Evolutionary conservation across 805 yeast genomes (phyloP).

Genomic region (Helenozyma baotianmanensis): DNA sequence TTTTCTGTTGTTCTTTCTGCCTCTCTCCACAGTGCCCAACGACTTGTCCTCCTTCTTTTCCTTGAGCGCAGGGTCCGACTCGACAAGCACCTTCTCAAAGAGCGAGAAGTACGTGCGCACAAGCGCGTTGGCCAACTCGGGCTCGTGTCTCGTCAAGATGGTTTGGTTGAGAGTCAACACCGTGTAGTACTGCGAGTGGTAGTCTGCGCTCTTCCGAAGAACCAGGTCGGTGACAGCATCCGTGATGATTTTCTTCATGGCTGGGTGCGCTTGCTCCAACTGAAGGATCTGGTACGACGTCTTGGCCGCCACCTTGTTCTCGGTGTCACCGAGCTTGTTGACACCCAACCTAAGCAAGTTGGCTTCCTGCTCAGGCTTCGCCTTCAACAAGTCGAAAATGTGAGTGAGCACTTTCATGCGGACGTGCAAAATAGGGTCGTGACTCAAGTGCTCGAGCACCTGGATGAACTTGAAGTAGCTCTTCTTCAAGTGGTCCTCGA

Average conservation of each 20-base stretch:
- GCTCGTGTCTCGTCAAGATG: conserved; percentile 73
- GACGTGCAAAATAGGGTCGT: conserved; percentile 87
- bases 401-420: conserved; percentile 72
- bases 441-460: conserved; percentile 73
- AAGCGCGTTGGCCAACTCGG: conserved; percentile 74
- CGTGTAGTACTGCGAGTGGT: conserved; percentile 85
- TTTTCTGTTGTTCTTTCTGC: conserved; percentile 54
- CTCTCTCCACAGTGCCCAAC: conserved; percentile 54
- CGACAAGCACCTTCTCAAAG: conserved; percentile 77
- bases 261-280: conserved; percentile 88
- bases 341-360: conserved; percentile 84
- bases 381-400: conserved; percentile 71
- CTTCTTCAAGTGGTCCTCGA: conserved; percentile 84
- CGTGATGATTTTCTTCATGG: conserved; percentile 80
- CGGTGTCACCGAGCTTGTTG: conserved; percentile 90
- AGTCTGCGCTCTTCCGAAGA: conserved; percentile 70
- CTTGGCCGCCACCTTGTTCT: conserved; percentile 84
- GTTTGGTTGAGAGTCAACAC: conserved; percentile 89
- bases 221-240: conserved; percentile 78
- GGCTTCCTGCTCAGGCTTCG: conserved; percentile 96
- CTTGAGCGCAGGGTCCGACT: conserved; percentile 50
- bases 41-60: conserved; percentile 32
- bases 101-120: conserved; percentile 81
- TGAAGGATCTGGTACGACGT: conserved; percentile 77
- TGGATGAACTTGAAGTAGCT: conserved; percentile 72